A percentile compares a stretch with the other conserved stretches of the same genome.
These are phyloP conservation scores for Actinomucor elegans DNA, from an alignment of 371 early-diverging fungal genomes.

Conservation along the genomic window DNA sequence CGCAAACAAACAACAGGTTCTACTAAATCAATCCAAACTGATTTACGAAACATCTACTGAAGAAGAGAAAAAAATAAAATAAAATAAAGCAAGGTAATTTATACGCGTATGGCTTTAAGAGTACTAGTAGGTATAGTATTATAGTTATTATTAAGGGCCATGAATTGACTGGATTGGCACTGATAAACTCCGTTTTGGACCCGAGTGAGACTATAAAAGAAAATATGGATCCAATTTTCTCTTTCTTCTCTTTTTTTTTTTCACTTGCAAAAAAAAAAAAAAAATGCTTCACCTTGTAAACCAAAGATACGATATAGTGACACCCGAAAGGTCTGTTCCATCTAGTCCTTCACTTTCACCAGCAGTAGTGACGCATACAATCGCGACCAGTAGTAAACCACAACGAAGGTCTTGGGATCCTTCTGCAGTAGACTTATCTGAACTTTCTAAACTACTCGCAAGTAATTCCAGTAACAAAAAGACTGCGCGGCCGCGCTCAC, in stretches of 20 bases:
- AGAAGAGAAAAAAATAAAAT: conserved; percentile 11
- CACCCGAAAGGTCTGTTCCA: conserved; percentile 44
- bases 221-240: conserved; percentile 2
- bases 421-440: conserved; percentile 35
- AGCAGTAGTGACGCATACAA: conserved; percentile 42
- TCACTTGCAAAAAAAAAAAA: background rate
- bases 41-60: conserved; percentile 33
- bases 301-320: conserved; percentile 42
- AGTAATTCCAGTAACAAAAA: conserved; percentile 11
- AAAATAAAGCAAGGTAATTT: too few species aligned
- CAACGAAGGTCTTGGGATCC: conserved; percentile 25
- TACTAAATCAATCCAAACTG: conserved; percentile 38
- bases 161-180: too few species aligned
- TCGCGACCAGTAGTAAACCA: conserved; percentile 35
- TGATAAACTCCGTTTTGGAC: background rate
- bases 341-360: conserved; percentile 46
- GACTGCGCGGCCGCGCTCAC: conserved; percentile 33
- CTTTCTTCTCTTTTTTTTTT: background rate
- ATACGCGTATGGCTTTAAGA: too few species aligned
- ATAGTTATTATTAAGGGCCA: too few species aligned
- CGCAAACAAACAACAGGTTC: conserved; percentile 41
- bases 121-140: too few species aligned
- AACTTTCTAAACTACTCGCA: conserved; percentile 31
- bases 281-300: conserved; percentile 37
- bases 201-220: conserved; percentile 2